Percentiles rank a stretch among this genome's conserved stretches.
Evolutionary conservation across 352 stramenopile genomes (phyloP).

Genomic region (Pythium oligandrum): DNA sequence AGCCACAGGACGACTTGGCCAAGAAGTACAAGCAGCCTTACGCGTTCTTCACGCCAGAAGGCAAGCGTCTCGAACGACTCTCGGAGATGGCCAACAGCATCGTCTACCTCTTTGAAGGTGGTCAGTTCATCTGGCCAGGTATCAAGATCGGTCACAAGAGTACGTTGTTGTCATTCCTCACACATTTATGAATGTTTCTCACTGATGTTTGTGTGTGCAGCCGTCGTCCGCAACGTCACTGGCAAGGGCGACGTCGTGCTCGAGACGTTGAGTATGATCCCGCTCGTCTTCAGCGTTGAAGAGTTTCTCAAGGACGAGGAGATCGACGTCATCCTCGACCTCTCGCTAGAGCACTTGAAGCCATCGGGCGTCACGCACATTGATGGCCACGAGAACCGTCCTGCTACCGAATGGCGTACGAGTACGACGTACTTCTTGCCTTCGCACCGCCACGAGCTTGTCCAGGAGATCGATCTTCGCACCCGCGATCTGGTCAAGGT

Average conservation of each 20-base stretch:
- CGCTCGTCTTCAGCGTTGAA: slow-evolving; percentile 66
- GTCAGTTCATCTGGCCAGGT: slow-evolving; percentile 72
- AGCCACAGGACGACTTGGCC: slow-evolving; percentile 20
- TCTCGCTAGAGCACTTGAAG: slow-evolving; percentile 56
- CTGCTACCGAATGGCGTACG: slow-evolving; percentile 67
- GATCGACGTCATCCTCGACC: slow-evolving; percentile 65
- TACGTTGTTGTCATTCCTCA: slow-evolving; percentile 7
- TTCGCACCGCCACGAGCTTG: slow-evolving; percentile 31
- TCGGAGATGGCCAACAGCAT: slow-evolving; percentile 35
- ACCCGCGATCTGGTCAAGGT: slow-evolving; percentile 61
- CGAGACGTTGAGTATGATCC: slow-evolving; percentile 45
- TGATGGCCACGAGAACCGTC: slow-evolving; percentile 60
- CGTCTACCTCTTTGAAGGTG: slow-evolving; percentile 73
- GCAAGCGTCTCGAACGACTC: slow-evolving; percentile 40
- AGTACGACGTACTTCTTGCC: slow-evolving; percentile 75
- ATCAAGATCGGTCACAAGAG: slow-evolving; percentile 64
- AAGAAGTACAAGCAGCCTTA: slow-evolving; percentile 64
- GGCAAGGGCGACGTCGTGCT: slow-evolving; percentile 24
- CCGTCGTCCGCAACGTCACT: slow-evolving; percentile 18
- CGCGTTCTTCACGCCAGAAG: slow-evolving; percentile 56
- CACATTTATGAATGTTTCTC: no score
- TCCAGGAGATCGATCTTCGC: slow-evolving; percentile 58
- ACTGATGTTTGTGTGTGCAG: slow-evolving; percentile 1
- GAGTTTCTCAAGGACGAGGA: slow-evolving; percentile 74
- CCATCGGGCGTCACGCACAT: slow-evolving; percentile 56